Base-by-base conservation (phyloP, 2,329 filamentous ascomycete genomes). In the Celoporthe dispersa region DNA sequence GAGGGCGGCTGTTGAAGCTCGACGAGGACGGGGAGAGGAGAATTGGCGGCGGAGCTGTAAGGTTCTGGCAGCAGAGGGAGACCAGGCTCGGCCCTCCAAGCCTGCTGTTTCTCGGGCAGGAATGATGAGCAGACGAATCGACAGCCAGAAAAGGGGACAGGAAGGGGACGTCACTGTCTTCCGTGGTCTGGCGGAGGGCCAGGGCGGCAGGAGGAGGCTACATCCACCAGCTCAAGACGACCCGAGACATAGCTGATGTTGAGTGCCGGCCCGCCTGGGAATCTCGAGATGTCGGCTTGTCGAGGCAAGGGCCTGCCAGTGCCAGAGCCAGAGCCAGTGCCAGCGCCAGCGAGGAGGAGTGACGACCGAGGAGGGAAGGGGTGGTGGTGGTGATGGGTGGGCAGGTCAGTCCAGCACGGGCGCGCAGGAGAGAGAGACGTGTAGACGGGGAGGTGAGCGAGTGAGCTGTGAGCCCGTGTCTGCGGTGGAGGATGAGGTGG, bases 161-260 rank as follows among this genome's bases (percentile, higher is more conserved):
- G 63, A 62, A 57, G 55, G n/a, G 35, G 6, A 25, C 25, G 51
- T 19, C 33, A 31, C 33, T 51, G 44, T 62, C 39, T 48, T 62
- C 33, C 57, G 53, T 68, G 57, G 31, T 66, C 71, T 68, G 66
- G 71, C 71, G 59, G 69, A n/a, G 67, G 65, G 63, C 71, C 71
- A 71, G 69, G 44, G 31, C 55, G 41, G 57, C 60, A 41, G 44
- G 14, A 59, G 60, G 31, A 59, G 63, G 69, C 71, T 72, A 72
- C 71, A 71, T 69, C 63, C 66, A 71, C 61, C 64, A 72, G 71
- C 65, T 59, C 48, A 63, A 53, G 25, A 60, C 64, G 66, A 65
- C 69, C 59, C 68, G 71, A 72, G 71, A 71, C 71, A 72, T 72
- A 71, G 69, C 71, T 70, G 71, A 57, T 68, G 35, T 64, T 67